A percentile compares a stretch with the other conserved stretches of the same genome.
Evolutionary conservation across 345 rosid species (phyloP).

Genomic region (Orychophragmus violaceus): DNA sequence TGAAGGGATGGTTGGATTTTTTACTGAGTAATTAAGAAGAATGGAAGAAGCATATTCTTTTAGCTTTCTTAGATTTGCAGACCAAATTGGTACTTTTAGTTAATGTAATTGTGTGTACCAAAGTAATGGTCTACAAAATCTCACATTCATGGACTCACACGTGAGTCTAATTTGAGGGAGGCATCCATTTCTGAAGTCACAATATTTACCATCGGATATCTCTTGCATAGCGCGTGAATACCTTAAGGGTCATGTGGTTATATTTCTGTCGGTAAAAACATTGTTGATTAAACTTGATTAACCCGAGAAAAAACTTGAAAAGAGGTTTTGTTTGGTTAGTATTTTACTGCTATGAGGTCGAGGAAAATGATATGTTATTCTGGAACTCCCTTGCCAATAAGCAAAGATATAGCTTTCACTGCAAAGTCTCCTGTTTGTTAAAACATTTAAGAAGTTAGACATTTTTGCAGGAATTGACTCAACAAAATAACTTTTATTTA

Average conservation of each 20-base stretch:
- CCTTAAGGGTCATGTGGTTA: slow-evolving; percentile 76
- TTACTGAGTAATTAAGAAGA: not conserved
- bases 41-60: not conserved
- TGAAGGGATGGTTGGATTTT: not conserved
- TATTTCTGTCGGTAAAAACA: not conserved
- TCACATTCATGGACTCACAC: slow-evolving; percentile 84
- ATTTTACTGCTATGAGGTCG: slow-evolving; percentile 78
- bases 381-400: slow-evolving; percentile 75
- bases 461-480: not conserved
- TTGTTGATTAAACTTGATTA: not conserved
- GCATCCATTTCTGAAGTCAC: slow-evolving; percentile 83
- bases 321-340: not conserved
- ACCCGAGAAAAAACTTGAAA: not conserved
- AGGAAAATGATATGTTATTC: slow-evolving; percentile 80
- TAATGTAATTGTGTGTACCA: slow-evolving; percentile 41
- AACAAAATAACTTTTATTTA: not conserved
- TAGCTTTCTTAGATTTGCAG: not conserved
- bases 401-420: slow-evolving; percentile 63
- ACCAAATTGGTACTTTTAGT: not conserved
- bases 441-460: slow-evolving; percentile 3
- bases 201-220: slow-evolving; percentile 67
- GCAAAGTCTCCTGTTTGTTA: slow-evolving; percentile 68
- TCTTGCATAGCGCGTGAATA: slow-evolving; percentile 60
- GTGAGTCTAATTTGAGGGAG: slow-evolving; percentile 42
- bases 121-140: slow-evolving; percentile 84